phyloP scores from a whole-genome alignment of 495 filamentous ascomycete genomes.

The Aspergillus bridgeri region DNA sequence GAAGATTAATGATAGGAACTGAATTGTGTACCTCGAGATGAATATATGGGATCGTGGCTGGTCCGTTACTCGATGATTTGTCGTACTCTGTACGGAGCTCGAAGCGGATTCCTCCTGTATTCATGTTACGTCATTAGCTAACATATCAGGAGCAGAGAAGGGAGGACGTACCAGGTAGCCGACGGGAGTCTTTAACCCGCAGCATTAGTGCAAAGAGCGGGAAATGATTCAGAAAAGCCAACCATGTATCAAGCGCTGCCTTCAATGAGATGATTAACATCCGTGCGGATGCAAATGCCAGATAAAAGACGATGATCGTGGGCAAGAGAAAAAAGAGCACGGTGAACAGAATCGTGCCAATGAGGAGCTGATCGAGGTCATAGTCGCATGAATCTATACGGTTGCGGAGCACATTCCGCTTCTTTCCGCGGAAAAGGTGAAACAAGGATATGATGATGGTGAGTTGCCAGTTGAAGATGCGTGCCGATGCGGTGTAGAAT shows the following conservation, averaged over 20 bases:
- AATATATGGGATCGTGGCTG: conserved; percentile 64
- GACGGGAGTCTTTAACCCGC: conserved; percentile 84
- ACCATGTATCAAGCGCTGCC: conserved; percentile 79
- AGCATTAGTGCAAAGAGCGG: conserved; percentile 97
- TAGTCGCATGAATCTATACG: conserved; percentile 99
- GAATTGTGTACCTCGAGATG: conserved; percentile 62
- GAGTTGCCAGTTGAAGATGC: conserved; percentile 98
- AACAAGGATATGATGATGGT: conserved; percentile 95
- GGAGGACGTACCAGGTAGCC: conserved; percentile 68
- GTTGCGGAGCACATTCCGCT: conserved; percentile 93
- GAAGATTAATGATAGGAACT: not conserved
- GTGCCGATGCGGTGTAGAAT: conserved; percentile 93
- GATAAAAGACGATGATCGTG: conserved; percentile 92
- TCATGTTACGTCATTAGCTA: not conserved
- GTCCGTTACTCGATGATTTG: conserved; percentile 19
- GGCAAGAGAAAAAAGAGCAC: conserved; percentile 92
- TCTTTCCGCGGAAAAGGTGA: conserved; percentile 96
- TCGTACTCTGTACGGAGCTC: conserved; percentile 65
- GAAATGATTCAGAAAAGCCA: conserved; percentile 97
- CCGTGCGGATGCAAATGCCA: conserved; percentile 89
- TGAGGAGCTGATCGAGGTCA: conserved; percentile 93
- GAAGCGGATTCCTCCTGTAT: conserved; percentile 79
- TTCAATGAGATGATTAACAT: conserved; percentile 94
- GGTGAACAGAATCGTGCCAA: conserved; percentile 96
- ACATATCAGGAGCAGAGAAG: conserved; percentile 1